phyloP scores from a whole-genome alignment of 352 stramenopile species.

The Phytopythium ostracodes region DNA sequence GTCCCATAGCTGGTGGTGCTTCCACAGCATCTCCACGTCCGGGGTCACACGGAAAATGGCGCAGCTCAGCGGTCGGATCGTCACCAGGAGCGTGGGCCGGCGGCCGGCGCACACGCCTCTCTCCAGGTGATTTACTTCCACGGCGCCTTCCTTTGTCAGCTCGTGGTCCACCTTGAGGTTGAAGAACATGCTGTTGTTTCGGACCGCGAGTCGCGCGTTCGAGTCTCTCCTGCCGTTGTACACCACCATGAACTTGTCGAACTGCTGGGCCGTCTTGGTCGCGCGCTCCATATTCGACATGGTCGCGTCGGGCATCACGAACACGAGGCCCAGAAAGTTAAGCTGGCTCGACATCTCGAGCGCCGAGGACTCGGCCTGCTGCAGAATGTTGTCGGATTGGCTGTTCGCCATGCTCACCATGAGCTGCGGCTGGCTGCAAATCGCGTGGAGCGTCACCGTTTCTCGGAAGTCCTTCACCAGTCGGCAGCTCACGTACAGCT shows the following conservation, averaged over 20 bases:
- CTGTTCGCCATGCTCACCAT: conserved; percentile 61
- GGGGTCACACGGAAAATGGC: conserved; percentile 69
- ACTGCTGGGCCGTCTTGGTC: conserved; percentile 24
- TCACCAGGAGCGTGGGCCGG: conserved; percentile 62
- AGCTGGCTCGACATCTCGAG: conserved; percentile 42
- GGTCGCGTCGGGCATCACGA: conserved; percentile 68
- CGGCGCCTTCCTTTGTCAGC: conserved; percentile 25
- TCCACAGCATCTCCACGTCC: conserved; percentile 64
- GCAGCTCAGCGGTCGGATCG: conserved; percentile 47
- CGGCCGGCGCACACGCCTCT: conserved; percentile 67
- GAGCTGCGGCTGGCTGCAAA: conserved; percentile 77
- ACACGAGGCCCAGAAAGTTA: conserved; percentile 80
- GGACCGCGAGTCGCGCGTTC: conserved; percentile 64
- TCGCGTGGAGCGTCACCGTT: conserved; percentile 71
- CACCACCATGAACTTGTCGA: conserved; percentile 73
- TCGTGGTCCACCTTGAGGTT: conserved; percentile 49
- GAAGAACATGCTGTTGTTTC: conserved; percentile 88
- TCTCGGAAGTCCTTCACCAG: conserved; percentile 87
- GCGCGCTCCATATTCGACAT: conserved; percentile 36
- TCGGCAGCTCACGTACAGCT: conserved; percentile 86
- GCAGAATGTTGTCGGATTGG: conserved; percentile 28
- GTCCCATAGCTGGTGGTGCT: conserved; percentile 81
- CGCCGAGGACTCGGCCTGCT: conserved; percentile 17
- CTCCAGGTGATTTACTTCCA: conserved; percentile 62
- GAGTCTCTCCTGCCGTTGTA: conserved; percentile 65